Base-by-base conservation (phyloP, 352 stramenopile genomes). In the Phytophthora foliorum region DNA sequence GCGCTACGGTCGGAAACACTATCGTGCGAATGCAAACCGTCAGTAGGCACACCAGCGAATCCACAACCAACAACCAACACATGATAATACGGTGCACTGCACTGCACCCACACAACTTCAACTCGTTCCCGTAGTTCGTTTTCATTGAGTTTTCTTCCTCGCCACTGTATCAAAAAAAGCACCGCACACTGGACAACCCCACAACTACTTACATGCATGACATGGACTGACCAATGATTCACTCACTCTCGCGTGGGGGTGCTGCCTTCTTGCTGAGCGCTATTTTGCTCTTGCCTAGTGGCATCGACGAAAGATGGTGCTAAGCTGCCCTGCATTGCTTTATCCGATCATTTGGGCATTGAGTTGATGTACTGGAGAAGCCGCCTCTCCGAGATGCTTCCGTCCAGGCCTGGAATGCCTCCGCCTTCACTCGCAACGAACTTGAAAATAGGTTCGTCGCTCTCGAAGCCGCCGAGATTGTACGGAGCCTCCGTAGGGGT, bases 371-470 rank as follows among this genome's bases (percentile, higher is more conserved):
- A 95, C 70, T 90, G 72, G 21, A 96, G 80, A 58, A 96, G 74
- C 31, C 84, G 82, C 29, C 72, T 80, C 72, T 94, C 80, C 19
- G 87, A 89, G 54, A 96, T 92, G 50, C 84, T 94, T 32, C 89
- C 89, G 55, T 96, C 89, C 13, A 96, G 77, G 4, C 87, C 85
- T 22, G 87, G 85, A 49, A 95, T 93, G 3, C 89, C 87, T 29
- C 84, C 86, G 8, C 83, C 86, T 80, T 95, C 88, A 51, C 84
- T 92, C n/a, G 86, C 82, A 56, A 96, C 85, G 72, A 96, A 96
- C 74, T 96, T 96, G 73, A 95, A 96, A 61, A 94, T 84, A 31
- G 88, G 88, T 52, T 93, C 89, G 9, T 96, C 87, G 38, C 77
- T 78, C 65, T 96, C 89, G 56, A 91, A 95, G 53, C 89, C 89